phyloP scores from a whole-genome alignment of 2,329 filamentous ascomycete genomes.

The Phoma sp. region DNA sequence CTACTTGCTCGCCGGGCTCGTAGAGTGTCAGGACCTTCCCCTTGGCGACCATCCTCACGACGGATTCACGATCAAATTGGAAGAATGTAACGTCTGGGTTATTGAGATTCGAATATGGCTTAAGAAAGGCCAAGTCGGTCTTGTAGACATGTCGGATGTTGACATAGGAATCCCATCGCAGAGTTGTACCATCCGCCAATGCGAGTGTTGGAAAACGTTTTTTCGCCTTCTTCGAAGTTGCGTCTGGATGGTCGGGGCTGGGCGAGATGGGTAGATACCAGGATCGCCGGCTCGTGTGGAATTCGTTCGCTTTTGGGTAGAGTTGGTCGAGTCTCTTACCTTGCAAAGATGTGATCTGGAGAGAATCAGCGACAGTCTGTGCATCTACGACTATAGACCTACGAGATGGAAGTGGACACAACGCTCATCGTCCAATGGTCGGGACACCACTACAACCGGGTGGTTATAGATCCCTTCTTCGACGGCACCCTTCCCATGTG shows the following conservation, averaged over 20 bases:
- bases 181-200: conserved; percentile 26
- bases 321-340: conserved; percentile 41
- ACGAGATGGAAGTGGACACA: conserved; percentile 46
- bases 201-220: conserved; percentile 40
- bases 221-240: conserved; percentile 37
- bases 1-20: conserved; percentile 30
- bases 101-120: conserved; percentile 35
- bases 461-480: conserved; percentile 45
- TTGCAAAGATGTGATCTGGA: conserved; percentile 44
- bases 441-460: conserved; percentile 42
- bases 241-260: conserved; percentile 40
- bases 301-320: conserved; percentile 41
- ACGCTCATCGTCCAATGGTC: conserved; percentile 32
- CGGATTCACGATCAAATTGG: conserved; percentile 35
- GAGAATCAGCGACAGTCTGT: conserved; percentile 17
- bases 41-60: conserved; percentile 33
- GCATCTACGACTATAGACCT: conserved; percentile 12
- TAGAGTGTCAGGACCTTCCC: conserved; percentile 37
- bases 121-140: conserved; percentile 38
- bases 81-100: conserved; percentile 22
- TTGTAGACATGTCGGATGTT: conserved; percentile 44
- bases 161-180: conserved; percentile 44
- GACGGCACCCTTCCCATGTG: conserved; percentile 38
- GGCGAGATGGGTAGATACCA: conserved; percentile 45
- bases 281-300: conserved; percentile 38